phyloP scores from a whole-genome alignment of 202 grass and related monocot species.

The Saccharum hybrid region DNA sequence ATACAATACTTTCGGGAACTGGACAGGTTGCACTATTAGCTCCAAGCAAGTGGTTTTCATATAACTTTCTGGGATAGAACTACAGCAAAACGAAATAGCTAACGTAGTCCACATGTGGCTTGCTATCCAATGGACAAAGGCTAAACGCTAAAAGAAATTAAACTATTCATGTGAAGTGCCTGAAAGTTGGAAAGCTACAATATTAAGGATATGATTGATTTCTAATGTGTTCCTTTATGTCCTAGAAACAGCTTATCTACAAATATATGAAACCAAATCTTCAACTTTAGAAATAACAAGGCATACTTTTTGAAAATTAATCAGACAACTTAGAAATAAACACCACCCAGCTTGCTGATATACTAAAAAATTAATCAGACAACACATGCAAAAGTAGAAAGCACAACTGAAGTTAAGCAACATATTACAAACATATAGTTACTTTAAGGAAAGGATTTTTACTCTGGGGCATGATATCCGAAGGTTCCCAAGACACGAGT shows the following conservation, averaged over 20 bases:
- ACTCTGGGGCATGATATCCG: slow-evolving; percentile 94
- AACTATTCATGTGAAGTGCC: neutral
- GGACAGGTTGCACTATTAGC: neutral
- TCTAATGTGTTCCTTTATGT: slow-evolving; percentile 8
- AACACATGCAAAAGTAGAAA: slow-evolving; percentile 15
- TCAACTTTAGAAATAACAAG: neutral
- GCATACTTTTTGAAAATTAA: neutral
- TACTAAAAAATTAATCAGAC: slow-evolving; percentile 10
- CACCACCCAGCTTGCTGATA: neutral
- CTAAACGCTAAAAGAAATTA: neutral
- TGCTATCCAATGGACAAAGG: neutral
- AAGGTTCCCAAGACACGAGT: slow-evolving; percentile 86
- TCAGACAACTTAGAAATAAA: slow-evolving; percentile 2
- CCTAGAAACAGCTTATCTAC: slow-evolving; percentile 2
- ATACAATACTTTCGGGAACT: neutral
- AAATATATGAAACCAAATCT: neutral
- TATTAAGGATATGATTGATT: neutral
- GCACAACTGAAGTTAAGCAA: slow-evolving; percentile 10
- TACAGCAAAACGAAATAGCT: neutral
- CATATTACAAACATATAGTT: slow-evolving; percentile 12
- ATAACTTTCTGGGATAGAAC: neutral
- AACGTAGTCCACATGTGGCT: neutral
- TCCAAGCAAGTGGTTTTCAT: neutral
- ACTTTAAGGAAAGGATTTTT: slow-evolving; percentile 46
- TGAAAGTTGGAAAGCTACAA: neutral